Evolutionary conservation across 2,329 filamentous ascomycete genomes (phyloP), one percentile per base, ranked within the genome.

Genomic region (Aspergillus aculeatus): DNA sequence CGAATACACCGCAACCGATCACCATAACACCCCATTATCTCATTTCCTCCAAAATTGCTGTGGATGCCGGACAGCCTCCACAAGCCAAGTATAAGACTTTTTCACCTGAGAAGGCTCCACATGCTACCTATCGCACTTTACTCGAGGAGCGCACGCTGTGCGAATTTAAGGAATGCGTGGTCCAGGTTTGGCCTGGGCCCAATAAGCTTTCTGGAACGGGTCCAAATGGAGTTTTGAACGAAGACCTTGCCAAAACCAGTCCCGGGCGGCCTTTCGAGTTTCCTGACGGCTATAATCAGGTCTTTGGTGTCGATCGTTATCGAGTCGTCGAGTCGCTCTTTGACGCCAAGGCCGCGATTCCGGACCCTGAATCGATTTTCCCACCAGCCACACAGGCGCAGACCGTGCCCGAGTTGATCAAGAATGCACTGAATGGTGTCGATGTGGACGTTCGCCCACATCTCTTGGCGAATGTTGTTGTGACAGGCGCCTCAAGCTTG

Each of bases 121-220:
- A 81, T 67, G 83, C 86, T 29, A 92, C 90, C 1, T 98, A 93
- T 84, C 87, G 89, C 61, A 81, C 83, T 19, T 88, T 94, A 65
- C 89, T 98, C 77, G 93, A 99, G 80, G 95, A 98, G 75, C 90
- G 94, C 56, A 89, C 96, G 47, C 80, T 99, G 59, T 92, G 91
- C 41, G 92, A 97, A 74, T 99, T 96, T 85, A 99, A 99, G 80
- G 96, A 99, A 79, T 96, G 90, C 19, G 92, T 97, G 16, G 92
- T 98, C 29, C 92, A 97, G 78, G 87, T 94, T 14, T 99, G 95
- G 94, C 86, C 87, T 26, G 91, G 91, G 0, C 91, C 91, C 0
- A 88, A 88, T 60, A 84, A 87, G 62, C 86, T 92, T 69, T 75
- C 71, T 67, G 73, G 67, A 47, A 75, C 76, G n/a, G 67, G 71